phyloP scores from a whole-genome alignment of 495 filamentous ascomycete genomes.

The Penicillium lagena region DNA sequence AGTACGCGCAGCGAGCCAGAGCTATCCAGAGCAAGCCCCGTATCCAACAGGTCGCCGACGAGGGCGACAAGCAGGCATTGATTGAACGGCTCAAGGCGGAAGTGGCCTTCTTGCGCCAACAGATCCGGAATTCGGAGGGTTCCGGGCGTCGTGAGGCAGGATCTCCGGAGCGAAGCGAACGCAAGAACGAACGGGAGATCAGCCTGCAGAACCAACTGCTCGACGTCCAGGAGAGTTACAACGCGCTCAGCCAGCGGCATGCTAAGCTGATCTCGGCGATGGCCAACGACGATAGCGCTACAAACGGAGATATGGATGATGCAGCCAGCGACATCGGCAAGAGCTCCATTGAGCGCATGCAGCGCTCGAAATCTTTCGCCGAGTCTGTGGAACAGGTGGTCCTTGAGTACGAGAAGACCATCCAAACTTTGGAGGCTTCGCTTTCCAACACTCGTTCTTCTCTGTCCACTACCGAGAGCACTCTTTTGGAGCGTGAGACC shows the following conservation, averaged over 20 bases:
- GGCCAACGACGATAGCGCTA: conserved; percentile 61
- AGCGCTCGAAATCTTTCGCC: conserved; percentile 90
- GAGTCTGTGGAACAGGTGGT: conserved; percentile 94
- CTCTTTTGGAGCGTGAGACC: conserved; percentile 84
- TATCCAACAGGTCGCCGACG: conserved; percentile 86
- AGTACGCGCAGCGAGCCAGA: conserved; percentile 93
- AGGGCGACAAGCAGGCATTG: conserved; percentile 88
- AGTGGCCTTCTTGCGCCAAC: conserved; percentile 88
- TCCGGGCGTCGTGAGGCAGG: conserved; percentile 51
- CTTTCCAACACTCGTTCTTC: conserved; percentile 84
- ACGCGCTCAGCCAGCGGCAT: conserved; percentile 80
- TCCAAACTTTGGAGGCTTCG: conserved; percentile 86
- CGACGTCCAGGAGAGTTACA: conserved; percentile 93
- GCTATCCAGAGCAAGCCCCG: conserved; percentile 96
- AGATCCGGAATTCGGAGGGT: conserved; percentile 70
- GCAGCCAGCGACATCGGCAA: conserved; percentile 57
- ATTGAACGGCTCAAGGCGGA: conserved; percentile 94
- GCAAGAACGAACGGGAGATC: conserved; percentile 76
- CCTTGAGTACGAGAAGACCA: conserved; percentile 97
- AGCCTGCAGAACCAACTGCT: conserved; percentile 93
- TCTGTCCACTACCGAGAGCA: conserved; percentile 76
- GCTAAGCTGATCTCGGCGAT: conserved; percentile 93
- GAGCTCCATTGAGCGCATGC: conserved; percentile 80
- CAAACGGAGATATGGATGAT: conserved; percentile 52
- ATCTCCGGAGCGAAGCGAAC: conserved; percentile 64